A percentile compares a stretch with the other conserved stretches of the same genome.
These are phyloP conservation scores for Botrytis fragariae DNA, from an alignment of 2,329 filamentous ascomycete genomes.

Conservation along the genomic window DNA sequence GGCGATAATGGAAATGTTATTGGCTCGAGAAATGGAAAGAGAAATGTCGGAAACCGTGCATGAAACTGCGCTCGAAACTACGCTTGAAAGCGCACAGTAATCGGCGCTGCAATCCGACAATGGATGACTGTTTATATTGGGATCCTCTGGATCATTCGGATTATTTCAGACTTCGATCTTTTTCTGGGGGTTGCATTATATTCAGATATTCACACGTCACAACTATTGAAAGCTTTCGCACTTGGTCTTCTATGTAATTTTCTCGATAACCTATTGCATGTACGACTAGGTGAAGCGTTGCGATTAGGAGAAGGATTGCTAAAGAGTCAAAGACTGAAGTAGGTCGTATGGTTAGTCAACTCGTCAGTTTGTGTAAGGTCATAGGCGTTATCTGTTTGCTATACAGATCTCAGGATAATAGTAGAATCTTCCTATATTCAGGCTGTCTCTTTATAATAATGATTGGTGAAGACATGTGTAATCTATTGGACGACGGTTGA, in stretches of 20 bases:
- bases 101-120: fast-evolving
- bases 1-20: neutral
- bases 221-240: neutral
- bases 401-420: neutral
- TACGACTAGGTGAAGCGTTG: neutral
- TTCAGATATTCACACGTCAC: neutral
- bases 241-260: fast-evolving
- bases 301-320: no score
- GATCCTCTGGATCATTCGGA: neutral
- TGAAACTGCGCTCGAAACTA: no score
- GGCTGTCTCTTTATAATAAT: neutral
- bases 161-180: fast-evolving
- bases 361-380: neutral
- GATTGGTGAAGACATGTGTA: no score
- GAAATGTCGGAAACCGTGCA: neutral
- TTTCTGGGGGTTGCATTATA: neutral
- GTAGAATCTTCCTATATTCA: neutral
- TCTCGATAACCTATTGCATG: neutral
- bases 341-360: neutral
- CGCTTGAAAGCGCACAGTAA: neutral
- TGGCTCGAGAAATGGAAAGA: neutral
- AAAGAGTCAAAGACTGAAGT: neutral
- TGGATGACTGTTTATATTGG: neutral
- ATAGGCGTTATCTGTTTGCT: neutral
- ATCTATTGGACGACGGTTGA: no score